Evolutionary conservation across 305 asterid species (phyloP).

Genomic region (Rubia tinctorum): DNA sequence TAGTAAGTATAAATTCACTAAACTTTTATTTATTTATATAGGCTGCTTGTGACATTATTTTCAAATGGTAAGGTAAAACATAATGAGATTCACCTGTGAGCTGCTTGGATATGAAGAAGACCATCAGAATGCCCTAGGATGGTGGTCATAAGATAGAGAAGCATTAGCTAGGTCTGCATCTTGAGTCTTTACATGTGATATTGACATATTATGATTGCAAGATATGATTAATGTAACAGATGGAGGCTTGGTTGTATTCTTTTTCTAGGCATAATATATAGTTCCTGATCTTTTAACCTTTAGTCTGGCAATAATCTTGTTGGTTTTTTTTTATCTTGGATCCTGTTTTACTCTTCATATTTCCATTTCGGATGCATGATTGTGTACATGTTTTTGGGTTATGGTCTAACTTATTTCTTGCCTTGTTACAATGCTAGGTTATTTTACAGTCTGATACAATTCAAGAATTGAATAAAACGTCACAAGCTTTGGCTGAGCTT

Average conservation of each 20-base stretch:
- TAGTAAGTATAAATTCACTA: background rate
- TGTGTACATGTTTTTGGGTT: background rate
- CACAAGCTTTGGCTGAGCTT: constrained; percentile 63
- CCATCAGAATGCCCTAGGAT: background rate
- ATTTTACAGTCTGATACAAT: constrained; percentile 92
- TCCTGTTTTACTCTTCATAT: background rate
- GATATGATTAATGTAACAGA: too few relatives aligned
- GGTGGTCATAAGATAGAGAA: background rate
- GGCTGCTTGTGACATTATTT: background rate
- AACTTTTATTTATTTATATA: background rate
- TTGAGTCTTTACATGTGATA: too few relatives aligned
- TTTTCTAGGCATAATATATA: background rate
- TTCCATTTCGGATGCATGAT: background rate
- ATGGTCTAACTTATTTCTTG: constrained; percentile 9
- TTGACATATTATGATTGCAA: too few relatives aligned
- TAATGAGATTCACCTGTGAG: too few relatives aligned
- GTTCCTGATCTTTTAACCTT: background rate
- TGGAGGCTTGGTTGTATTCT: background rate
- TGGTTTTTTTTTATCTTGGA: background rate
- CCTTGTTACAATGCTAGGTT: constrained; percentile 46
- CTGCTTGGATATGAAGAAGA: too few relatives aligned
- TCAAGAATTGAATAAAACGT: constrained; percentile 91
- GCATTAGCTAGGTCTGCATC: too few relatives aligned
- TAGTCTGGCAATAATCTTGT: background rate
- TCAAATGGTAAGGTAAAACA: too few relatives aligned